Conservation (phyloP, 352 stramenopile genomes). For the Phytopythium boreale region DNA sequence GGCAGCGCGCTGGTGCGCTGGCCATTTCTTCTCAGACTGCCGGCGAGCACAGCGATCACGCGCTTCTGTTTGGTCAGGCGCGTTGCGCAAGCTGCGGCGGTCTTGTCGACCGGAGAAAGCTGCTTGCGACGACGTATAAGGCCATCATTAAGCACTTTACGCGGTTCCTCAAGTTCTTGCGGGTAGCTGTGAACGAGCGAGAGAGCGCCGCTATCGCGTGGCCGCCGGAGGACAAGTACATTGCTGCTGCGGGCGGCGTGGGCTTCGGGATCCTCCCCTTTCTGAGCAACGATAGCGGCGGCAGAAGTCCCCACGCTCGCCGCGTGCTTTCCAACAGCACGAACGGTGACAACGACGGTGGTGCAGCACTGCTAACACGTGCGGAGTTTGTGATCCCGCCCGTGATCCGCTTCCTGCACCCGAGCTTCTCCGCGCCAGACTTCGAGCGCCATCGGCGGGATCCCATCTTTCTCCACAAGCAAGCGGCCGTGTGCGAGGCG, state of each 20-base stretch:
- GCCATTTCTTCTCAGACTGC: not conserved
- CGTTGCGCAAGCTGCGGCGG: constrained; percentile 86
- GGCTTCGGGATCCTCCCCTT: constrained; percentile 86
- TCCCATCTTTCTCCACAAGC: constrained; percentile 94
- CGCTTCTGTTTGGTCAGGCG: constrained; percentile 21
- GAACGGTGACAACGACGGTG: not conserved
- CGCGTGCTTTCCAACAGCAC: not conserved
- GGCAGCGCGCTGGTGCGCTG: constrained; percentile 2
- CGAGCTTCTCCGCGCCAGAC: constrained; percentile 73
- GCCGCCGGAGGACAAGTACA: constrained; percentile 85
- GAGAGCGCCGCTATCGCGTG: constrained; percentile 72
- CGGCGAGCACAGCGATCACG: not conserved
- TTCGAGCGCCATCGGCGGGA: constrained; percentile 90
- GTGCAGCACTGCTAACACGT: not conserved
- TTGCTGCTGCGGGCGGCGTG: constrained; percentile 89
- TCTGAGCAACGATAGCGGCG: not conserved
- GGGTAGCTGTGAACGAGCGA: constrained; percentile 35
- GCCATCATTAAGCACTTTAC: constrained; percentile 94
- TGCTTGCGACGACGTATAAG: constrained; percentile 92
- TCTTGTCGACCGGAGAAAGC: constrained; percentile 54
- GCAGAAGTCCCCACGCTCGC: not conserved
- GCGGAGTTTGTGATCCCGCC: constrained; percentile 86
- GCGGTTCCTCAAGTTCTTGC: constrained; percentile 76
- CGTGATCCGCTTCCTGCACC: constrained; percentile 91
- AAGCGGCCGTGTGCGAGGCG: constrained; percentile 86